Evolutionary conservation across 164 flowering plant genomes (phyloP).

Genomic region (Umbellularia californica): DNA sequence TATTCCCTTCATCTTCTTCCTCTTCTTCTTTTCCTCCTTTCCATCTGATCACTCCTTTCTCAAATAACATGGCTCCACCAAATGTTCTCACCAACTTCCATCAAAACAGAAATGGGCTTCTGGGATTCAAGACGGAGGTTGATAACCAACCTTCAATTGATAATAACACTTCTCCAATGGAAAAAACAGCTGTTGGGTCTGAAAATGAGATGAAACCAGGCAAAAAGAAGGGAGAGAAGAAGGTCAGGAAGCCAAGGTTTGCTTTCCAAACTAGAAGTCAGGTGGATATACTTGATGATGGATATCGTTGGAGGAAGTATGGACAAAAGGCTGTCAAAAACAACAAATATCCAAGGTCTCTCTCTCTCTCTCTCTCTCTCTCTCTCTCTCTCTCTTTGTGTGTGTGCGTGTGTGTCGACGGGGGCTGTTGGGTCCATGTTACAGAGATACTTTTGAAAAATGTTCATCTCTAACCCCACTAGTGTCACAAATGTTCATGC

Average conservation of each 20-base stretch:
- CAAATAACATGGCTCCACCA: constrained; percentile 4
- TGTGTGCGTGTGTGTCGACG: too few relatives aligned
- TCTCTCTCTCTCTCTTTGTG: neutral
- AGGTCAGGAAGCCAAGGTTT: constrained; percentile 41
- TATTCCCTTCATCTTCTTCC: constrained; percentile 24
- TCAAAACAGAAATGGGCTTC: constrained; percentile 16
- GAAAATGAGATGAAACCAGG: constrained; percentile 15
- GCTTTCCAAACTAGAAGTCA: constrained; percentile 83
- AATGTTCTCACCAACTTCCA: constrained; percentile 11
- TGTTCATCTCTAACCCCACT: neutral
- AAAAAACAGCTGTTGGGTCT: constrained; percentile 2
- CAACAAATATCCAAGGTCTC: constrained; percentile 72
- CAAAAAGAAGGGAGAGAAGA: constrained; percentile 41
- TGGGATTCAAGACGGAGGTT: constrained; percentile 16
- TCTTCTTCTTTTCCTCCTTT: neutral
- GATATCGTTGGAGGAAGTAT: constrained; percentile 89
- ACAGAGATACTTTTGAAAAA: neutral
- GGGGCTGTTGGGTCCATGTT: neutral
- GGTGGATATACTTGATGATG: constrained; percentile 88
- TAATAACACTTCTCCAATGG: neutral
- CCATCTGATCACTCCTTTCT: neutral
- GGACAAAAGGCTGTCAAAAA: constrained; percentile 92
- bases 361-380: neutral
- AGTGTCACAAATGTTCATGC: neutral
- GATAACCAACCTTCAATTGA: neutral